A percentile compares a stretch with the other conserved stretches of the same genome.
phyloP scores from a whole-genome alignment of 441 rosid species.

The Rhodomyrtus psidioides region DNA sequence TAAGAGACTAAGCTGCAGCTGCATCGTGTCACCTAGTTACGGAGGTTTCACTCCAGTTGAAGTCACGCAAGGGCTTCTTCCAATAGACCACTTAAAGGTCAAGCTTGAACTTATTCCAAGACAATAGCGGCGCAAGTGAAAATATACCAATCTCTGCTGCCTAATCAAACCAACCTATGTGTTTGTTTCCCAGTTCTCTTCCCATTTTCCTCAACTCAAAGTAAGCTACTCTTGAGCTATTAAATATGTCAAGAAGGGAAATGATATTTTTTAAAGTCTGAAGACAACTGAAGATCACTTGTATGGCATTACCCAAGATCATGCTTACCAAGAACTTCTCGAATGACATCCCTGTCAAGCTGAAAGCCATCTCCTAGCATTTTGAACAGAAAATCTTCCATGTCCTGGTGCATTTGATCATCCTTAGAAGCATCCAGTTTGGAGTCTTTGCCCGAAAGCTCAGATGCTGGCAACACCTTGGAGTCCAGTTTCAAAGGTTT shows the following conservation, averaged over 20 bases:
- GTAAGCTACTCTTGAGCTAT: background rate
- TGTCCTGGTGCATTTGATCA: conserved; percentile 23
- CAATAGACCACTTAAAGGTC: background rate
- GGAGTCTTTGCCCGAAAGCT: conserved; percentile 21
- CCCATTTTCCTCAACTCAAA: background rate
- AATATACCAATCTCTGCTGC: background rate
- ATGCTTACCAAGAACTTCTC: conserved; percentile 40
- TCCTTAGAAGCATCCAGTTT: conserved; percentile 8
- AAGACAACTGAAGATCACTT: background rate
- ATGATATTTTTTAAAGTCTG: background rate
- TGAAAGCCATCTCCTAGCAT: conserved; percentile 55
- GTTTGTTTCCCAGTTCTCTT: background rate
- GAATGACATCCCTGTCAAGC: conserved; percentile 35
- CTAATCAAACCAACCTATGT: background rate
- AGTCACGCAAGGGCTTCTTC: background rate
- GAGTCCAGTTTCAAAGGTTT: conserved; percentile 46
- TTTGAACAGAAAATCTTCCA: conserved; percentile 49
- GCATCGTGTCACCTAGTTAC: background rate
- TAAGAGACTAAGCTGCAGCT: background rate
- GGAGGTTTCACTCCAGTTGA: background rate
- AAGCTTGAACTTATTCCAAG: background rate
- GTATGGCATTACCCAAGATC: background rate
- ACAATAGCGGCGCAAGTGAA: background rate
- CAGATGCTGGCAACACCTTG: conserved; percentile 25
- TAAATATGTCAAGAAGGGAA: background rate